Conservation (phyloP, 228 moss, liverwort and hornwort genomes). For the Sphagnum magellanicum region DNA sequence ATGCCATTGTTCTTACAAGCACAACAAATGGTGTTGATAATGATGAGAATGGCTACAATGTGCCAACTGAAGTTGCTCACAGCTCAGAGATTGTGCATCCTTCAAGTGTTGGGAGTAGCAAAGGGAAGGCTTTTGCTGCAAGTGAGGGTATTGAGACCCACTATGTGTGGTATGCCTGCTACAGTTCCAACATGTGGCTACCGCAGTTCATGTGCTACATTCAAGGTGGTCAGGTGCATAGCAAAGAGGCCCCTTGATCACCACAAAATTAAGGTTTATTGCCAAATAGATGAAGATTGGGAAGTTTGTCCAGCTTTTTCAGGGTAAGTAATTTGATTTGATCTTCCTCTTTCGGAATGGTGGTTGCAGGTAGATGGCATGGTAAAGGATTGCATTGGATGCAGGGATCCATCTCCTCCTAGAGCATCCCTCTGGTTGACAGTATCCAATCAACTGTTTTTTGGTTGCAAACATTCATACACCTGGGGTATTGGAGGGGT, state of each 20-base stretch:
- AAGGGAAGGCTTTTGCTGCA: neutral
- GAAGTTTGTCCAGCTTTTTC: too few relatives aligned
- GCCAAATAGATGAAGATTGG: too few relatives aligned
- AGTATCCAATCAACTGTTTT: constrained; percentile 55
- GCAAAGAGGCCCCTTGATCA: too few relatives aligned
- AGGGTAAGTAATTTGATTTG: too few relatives aligned
- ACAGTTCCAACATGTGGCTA: constrained; percentile 43
- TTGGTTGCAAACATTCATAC: constrained; percentile 35
- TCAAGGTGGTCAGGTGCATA: constrained; percentile 40
- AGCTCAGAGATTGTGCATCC: too few relatives aligned
- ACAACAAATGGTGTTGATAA: too few relatives aligned
- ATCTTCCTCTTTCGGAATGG: too few relatives aligned
- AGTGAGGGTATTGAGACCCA: constrained; percentile 12
- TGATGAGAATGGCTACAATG: too few relatives aligned
- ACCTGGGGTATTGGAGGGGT: constrained; percentile 78
- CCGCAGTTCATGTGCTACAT: constrained; percentile 59
- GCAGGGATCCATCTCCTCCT: constrained; percentile 57
- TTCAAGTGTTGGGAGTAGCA: too few relatives aligned
- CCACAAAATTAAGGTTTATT: too few relatives aligned
- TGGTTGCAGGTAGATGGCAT: constrained; percentile 60
- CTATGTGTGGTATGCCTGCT: constrained; percentile 47
- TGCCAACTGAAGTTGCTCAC: too few relatives aligned
- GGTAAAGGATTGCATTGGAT: constrained; percentile 45
- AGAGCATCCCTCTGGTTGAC: constrained; percentile 51
- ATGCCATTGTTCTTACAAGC: too few relatives aligned